These are phyloP conservation scores for Besnoitia besnoiti DNA, from an alignment of 169 alveolate species.

Conservation along the genomic window DNA sequence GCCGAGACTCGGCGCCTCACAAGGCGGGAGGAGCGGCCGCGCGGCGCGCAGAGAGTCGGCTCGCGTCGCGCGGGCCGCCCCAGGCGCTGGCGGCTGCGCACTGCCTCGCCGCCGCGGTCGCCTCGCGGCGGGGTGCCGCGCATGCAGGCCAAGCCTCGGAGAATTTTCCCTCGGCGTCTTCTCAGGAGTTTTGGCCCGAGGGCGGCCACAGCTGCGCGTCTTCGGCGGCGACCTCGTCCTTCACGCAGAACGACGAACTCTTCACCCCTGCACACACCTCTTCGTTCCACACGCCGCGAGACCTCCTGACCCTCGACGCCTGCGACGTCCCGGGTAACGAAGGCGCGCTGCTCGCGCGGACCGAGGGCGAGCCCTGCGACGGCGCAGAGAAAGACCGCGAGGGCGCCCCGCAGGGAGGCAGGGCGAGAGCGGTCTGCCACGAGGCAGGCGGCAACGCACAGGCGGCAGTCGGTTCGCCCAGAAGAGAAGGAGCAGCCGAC, in stretches of 20 bases:
- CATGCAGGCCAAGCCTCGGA: too few relatives aligned
- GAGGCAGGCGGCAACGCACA: neutral
- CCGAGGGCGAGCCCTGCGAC: neutral
- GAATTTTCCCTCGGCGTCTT: neutral
- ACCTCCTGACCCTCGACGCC: neutral
- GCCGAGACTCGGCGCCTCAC: too few relatives aligned
- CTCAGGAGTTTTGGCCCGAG: neutral
- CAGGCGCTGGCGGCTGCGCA: too few relatives aligned
- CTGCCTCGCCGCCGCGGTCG: neutral
- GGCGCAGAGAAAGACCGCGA: neutral
- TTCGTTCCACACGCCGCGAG: constrained; percentile 15
- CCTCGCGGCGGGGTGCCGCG: neutral
- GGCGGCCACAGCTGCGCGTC: neutral
- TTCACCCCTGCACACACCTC: neutral
- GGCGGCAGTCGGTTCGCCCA: neutral
- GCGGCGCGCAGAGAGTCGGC: neutral
- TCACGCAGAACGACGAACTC: neutral
- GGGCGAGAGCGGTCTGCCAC: neutral
- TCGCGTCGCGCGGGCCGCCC: neutral
- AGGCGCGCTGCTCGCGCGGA: neutral
- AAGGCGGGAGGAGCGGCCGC: neutral
- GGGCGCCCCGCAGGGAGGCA: neutral
- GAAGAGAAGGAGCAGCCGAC: neutral
- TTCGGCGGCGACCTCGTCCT: neutral
- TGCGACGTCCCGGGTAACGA: neutral